Evolutionary conservation across 2,329 filamentous ascomycete genomes (phyloP), one percentile per base, ranked within the genome.

Genomic region (Trichoderma sp.): DNA sequence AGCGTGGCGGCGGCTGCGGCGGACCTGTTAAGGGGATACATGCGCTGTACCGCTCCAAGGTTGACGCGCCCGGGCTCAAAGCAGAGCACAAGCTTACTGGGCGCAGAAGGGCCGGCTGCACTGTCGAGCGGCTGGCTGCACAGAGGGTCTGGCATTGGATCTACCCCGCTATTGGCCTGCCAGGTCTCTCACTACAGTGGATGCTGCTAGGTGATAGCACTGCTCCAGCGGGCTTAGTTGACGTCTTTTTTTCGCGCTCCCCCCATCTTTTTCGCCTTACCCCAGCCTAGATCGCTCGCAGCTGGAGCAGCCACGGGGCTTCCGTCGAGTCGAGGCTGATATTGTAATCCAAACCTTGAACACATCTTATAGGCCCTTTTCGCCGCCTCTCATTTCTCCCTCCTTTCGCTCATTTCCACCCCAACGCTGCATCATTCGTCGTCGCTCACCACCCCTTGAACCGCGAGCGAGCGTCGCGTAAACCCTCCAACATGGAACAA

Each of bases 401-500:
- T 28, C 32, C 46, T 26, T 26, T 28, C 34, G 39, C 39, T 18
- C 39, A 43, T 30, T 58, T 59, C 39, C 63, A 58, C 54, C 37
- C 26, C 63, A 51, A 26, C 63, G 30, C 52, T 26, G 37, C n/a
- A 28, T n/a, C 11, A 34, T 14, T 46, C 28, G 28, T 37, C 54
- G 21, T 49, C 52, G 51, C 5, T 46, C 43, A 43, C 32, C 18
- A 16, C 21, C 14, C 51, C 26, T 26, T 16, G 11, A 65, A 18
- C 39, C 13, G 52, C 68, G 56, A 46, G 52, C 68, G 59, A 58
- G 68, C 68, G 66, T 60, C 59, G 61, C 52, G 58, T 51, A 68
- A 28, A 61, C 54, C 66, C n/a, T 59, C 60, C 77, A 83, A 73
- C 71, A 95, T 95, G 92, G 92, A 95, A 81, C 90, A 91, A 74